Percentiles rank a stretch among this genome's conserved stretches.
These are phyloP conservation scores for Cladophialophora exuberans DNA, from an alignment of 2,329 filamentous ascomycete species.

Conservation along the genomic window DNA sequence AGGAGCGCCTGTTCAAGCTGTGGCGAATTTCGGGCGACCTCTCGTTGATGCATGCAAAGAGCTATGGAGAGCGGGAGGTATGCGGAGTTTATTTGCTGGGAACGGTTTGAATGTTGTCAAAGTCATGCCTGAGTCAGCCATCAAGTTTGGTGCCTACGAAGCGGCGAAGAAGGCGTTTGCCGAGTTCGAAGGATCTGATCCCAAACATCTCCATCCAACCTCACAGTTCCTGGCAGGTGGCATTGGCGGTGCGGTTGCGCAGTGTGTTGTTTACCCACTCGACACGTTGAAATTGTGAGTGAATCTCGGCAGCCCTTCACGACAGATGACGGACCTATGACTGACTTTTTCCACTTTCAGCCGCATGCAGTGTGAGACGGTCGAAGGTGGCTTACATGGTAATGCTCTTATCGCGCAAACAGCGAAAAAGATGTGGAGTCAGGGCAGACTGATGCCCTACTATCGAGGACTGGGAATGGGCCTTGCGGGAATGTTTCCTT, in stretches of 20 bases:
- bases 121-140: constrained; percentile 97
- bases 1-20: constrained; percentile 67
- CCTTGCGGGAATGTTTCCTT: constrained; percentile 94
- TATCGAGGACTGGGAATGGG: constrained; percentile 95
- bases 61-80: constrained; percentile 81
- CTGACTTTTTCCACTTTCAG: constrained; percentile 39
- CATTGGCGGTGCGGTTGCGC: constrained; percentile 88
- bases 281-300: constrained; percentile 68
- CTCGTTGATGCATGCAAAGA: constrained; percentile 74
- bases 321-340: not conserved
- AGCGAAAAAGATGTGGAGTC: constrained; percentile 80
- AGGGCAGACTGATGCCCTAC: constrained; percentile 73
- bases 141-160: constrained; percentile 98
- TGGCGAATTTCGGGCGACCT: constrained; percentile 68
- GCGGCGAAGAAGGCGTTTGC: constrained; percentile 87
- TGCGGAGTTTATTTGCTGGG: constrained; percentile 89
- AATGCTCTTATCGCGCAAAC: constrained; percentile 82
- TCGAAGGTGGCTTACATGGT: constrained; percentile 80
- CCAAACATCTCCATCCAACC: constrained; percentile 74
- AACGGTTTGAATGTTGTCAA: constrained; percentile 97
- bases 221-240: constrained; percentile 93
- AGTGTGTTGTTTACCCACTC: constrained; percentile 87
- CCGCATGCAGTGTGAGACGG: constrained; percentile 92
- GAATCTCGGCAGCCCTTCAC: constrained; percentile 16
- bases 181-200: constrained; percentile 80